A percentile compares a stretch with the other conserved stretches of the same genome.
These are phyloP conservation scores for Ambrosiella beaveri DNA, from an alignment of 2,329 filamentous ascomycete genomes.

Conservation along the genomic window DNA sequence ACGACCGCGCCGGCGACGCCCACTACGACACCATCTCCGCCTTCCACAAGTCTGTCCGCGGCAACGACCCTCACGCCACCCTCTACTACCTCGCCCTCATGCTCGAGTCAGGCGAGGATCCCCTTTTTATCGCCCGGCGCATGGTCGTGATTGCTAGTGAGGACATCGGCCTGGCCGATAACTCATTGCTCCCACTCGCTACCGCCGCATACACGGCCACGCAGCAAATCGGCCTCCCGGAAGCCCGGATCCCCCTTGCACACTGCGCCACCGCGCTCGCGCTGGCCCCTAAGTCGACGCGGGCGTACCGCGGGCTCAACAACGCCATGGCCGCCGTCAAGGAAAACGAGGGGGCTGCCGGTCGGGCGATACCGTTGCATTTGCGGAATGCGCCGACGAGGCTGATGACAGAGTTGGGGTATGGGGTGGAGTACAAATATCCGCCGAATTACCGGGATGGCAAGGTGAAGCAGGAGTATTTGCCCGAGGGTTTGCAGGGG, in stretches of 20 bases:
- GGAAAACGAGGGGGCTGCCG: constrained; percentile 66
- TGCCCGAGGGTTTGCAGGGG: constrained; percentile 60
- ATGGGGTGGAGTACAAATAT: constrained; percentile 87
- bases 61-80: constrained; percentile 68
- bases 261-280: constrained; percentile 72
- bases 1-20: constrained; percentile 86
- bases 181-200: constrained; percentile 63
- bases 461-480: constrained; percentile 68
- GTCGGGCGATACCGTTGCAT: constrained; percentile 69
- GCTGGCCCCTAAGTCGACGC: constrained; percentile 68
- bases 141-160: constrained; percentile 92
- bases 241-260: constrained; percentile 80
- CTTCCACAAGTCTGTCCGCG: constrained; percentile 89
- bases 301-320: constrained; percentile 66
- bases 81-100: constrained; percentile 92
- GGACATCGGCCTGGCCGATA: constrained; percentile 83
- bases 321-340: constrained; percentile 59
- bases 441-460: constrained; percentile 80
- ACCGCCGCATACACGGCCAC: constrained; percentile 74
- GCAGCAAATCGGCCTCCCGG: constrained; percentile 88
- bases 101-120: constrained; percentile 88
- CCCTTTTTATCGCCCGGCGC: constrained; percentile 76
- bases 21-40: constrained; percentile 97
- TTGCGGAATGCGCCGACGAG: constrained; percentile 81
- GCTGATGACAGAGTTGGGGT: constrained; percentile 84